A percentile compares a stretch with the other conserved stretches of the same genome.
Conservation (phyloP, 23 red algal genomes). For the Gracilaria gracilis region DNA sequence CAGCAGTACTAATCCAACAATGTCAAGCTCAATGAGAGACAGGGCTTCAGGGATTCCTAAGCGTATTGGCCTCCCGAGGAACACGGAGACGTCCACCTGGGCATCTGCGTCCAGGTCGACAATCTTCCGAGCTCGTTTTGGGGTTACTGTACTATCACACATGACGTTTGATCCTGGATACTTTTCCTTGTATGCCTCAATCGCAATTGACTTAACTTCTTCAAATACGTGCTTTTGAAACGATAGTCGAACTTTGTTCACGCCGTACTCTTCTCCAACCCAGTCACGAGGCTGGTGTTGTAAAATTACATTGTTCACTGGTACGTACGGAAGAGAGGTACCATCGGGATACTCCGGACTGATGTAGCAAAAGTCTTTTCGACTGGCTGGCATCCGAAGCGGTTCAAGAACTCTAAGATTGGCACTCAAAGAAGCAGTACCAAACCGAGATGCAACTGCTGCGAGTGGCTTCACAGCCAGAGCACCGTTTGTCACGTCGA, state of each 20-base stretch:
- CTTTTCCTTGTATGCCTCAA: neutral
- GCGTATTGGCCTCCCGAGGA: constrained; percentile 10
- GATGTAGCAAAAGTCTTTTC: constrained; percentile 33
- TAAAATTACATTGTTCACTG: constrained; percentile 38
- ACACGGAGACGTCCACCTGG: constrained; percentile 17
- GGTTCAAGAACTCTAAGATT: constrained; percentile 30
- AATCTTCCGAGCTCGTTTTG: constrained; percentile 23
- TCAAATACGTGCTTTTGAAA: constrained; percentile 37
- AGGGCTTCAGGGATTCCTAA: constrained; percentile 17
- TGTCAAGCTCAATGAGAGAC: constrained; percentile 25
- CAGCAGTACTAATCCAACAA: constrained; percentile 19
- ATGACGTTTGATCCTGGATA: constrained; percentile 2
- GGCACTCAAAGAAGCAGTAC: constrained; percentile 15
- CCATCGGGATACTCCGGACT: constrained; percentile 27
- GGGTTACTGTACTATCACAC: neutral
- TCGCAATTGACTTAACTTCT: constrained; percentile 15
- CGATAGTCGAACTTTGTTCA: constrained; percentile 36
- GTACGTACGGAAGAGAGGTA: constrained; percentile 31
- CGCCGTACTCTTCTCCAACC: constrained; percentile 11
- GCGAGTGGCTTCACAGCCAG: constrained; percentile 12
- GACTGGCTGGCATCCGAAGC: constrained; percentile 11
- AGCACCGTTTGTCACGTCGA: constrained; percentile 27
- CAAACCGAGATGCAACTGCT: constrained; percentile 28
- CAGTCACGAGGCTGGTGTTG: constrained; percentile 29
- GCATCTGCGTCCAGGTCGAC: constrained; percentile 13